Evolutionary conservation across 2,329 filamentous ascomycete genomes (phyloP).

Genomic region (Beauveria sp.): DNA sequence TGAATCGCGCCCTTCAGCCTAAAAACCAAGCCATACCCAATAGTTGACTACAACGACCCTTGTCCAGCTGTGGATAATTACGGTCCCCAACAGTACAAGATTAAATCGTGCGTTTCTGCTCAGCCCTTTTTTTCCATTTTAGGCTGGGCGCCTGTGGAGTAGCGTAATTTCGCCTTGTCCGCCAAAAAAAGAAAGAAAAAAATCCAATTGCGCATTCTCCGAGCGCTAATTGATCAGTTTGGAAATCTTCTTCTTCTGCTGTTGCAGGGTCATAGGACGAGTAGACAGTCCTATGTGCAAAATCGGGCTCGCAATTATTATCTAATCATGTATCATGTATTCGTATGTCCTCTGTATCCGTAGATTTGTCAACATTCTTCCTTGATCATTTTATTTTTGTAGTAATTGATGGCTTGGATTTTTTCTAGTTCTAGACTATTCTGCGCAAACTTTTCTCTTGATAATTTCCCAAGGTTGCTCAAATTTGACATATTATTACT

Average conservation of each 20-base stretch:
- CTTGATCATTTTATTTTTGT: too few species aligned
- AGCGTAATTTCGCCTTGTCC: conserved; percentile 4
- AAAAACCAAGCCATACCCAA: too few species aligned
- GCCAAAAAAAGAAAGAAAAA: neutral
- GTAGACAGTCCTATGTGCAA: too few species aligned
- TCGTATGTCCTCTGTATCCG: too few species aligned
- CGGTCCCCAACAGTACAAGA: neutral
- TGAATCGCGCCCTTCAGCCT: conserved; percentile 1
- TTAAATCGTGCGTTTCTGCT: neutral
- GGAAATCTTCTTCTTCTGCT: neutral
- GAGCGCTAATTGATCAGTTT: neutral
- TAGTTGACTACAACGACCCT: neutral
- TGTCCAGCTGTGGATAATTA: neutral
- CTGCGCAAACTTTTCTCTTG: too few species aligned
- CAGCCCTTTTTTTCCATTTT: neutral
- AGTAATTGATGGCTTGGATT: too few species aligned
- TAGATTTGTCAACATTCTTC: too few species aligned
- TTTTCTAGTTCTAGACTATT: too few species aligned
- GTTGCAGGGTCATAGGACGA: neutral
- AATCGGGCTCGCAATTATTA: too few species aligned
- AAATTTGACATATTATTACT: too few species aligned
- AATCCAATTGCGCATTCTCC: neutral
- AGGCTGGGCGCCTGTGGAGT: neutral
- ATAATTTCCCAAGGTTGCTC: too few species aligned
- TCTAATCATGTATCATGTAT: too few species aligned